Conservation (phyloP, 768 basidiomycete species). For the Scleroderma bovista region DNA sequence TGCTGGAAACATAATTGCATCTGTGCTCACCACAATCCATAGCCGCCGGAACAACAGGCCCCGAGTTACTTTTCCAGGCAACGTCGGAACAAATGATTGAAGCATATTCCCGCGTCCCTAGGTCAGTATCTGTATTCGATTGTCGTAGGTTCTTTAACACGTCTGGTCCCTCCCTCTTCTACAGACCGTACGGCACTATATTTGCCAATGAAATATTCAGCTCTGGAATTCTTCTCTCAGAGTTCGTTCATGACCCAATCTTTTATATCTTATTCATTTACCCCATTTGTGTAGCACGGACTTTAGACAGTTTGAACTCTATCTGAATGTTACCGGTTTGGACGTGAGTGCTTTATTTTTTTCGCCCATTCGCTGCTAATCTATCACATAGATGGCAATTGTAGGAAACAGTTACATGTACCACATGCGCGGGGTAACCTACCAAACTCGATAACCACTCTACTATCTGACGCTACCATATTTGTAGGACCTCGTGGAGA, state of each 20-base stretch:
- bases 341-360: slow-evolving; percentile 53
- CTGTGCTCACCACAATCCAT: slow-evolving; percentile 3
- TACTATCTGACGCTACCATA: slow-evolving; percentile 1
- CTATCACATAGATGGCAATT: slow-evolving; percentile 68
- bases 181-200: slow-evolving; percentile 80
- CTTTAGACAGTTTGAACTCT: slow-evolving; percentile 89
- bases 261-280: slow-evolving; percentile 1
- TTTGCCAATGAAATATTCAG: slow-evolving; percentile 91
- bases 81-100: slow-evolving; percentile 93
- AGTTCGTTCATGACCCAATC: slow-evolving; percentile 44
- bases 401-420: slow-evolving; percentile 92
- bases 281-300: slow-evolving; percentile 60
- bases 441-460: background rate
- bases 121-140: slow-evolving; percentile 33
- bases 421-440: slow-evolving; percentile 77
- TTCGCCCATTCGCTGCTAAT: background rate
- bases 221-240: slow-evolving; percentile 84
- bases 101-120: slow-evolving; percentile 80
- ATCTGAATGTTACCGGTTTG: slow-evolving; percentile 84
- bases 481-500: slow-evolving; percentile 65
- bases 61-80: slow-evolving; percentile 91
- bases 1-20: background rate
- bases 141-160: background rate
- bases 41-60: slow-evolving; percentile 86
- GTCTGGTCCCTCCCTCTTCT: background rate